These are phyloP conservation scores for Cerrena zonata DNA, from an alignment of 1,284 basidiomycete genomes.

Conservation along the genomic window DNA sequence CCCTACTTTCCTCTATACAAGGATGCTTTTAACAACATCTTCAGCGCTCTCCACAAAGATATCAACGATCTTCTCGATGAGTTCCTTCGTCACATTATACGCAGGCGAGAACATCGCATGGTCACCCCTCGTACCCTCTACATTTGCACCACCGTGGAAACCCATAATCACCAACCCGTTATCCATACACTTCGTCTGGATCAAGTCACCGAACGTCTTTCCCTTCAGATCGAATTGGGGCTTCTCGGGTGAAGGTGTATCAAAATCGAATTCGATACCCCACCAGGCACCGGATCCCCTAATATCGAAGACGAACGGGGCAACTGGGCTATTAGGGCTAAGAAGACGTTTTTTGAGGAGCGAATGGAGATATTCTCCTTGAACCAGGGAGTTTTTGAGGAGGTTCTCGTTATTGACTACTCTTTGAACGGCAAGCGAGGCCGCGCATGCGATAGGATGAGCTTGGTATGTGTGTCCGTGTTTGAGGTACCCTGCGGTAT, in stretches of 20 bases:
- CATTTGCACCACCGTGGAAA: constrained; percentile 60
- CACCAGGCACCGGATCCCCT: constrained; percentile 78
- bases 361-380: constrained; percentile 56
- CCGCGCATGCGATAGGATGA: constrained; percentile 70
- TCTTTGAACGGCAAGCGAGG: constrained; percentile 73
- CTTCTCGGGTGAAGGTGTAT: constrained; percentile 29
- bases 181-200: constrained; percentile 60
- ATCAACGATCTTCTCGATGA: constrained; percentile 62
- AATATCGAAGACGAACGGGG: constrained; percentile 67
- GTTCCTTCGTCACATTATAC: constrained; percentile 63
- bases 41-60: constrained; percentile 59
- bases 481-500: constrained; percentile 65
- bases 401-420: constrained; percentile 67
- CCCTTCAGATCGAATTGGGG: constrained; percentile 45
- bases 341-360: constrained; percentile 52
- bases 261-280: constrained; percentile 75
- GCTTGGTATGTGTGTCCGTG: constrained; percentile 86
- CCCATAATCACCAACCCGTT: constrained; percentile 68
- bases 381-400: constrained; percentile 55
- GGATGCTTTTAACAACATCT: constrained; percentile 41
- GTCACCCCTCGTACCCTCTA: constrained; percentile 68
- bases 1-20: background rate
- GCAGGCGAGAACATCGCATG: constrained; percentile 68
- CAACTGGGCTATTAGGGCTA: constrained; percentile 48
- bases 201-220: constrained; percentile 50